Evolutionary conservation across 179 eudicot species (phyloP), one percentile per base, ranked within the genome.

Genomic region (Patellifolia procumbens): DNA sequence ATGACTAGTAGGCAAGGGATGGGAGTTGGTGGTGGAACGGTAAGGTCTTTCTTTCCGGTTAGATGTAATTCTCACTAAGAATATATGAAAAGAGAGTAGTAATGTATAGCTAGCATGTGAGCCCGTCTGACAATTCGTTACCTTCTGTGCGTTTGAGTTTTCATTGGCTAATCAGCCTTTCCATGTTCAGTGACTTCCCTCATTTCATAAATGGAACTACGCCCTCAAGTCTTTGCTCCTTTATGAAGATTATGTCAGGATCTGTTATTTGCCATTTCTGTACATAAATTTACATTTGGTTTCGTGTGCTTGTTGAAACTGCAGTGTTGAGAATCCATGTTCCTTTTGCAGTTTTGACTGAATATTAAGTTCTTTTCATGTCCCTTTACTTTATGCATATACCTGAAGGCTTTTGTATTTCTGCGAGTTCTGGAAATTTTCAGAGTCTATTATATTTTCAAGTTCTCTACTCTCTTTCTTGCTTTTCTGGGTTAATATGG

Each of bases 1-100:
- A 94, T 94, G 98, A 92, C 98, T n/a, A 94, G 98, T 78, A 86
- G 98, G 81, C 98, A 94, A 83, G 98, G 98, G 68, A 75, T 94
- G 76, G 98, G 98, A 42, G 96, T 94, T 81, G 91, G 94, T 66
- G 98, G 98, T 59, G 98, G 98, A 80, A 92, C 98, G 66, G 98
- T 94, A 87, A 87, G 85, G 53, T 46, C 20, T 62, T 16, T 39
- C 55, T 58, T n/a, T 72, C 16, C 7, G 43, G 24, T 69, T 49
- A 24, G 35, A 45, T 68, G 71, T 31, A 63, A 26, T 31, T 28
- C 32, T 58, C 74, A 26, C 28, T 37, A 66, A 9, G 26, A 11
- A 26, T 7, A 7, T 24, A 13, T 62, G 26, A 19, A 34, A 45
- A 68, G 16, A 13, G 26, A 13, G 46, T 45, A 12, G 32, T 43